A percentile compares a stretch with the other conserved stretches of the same genome.
Conservation (phyloP, 345 rosid species). For the Acer saccharum region DNA sequence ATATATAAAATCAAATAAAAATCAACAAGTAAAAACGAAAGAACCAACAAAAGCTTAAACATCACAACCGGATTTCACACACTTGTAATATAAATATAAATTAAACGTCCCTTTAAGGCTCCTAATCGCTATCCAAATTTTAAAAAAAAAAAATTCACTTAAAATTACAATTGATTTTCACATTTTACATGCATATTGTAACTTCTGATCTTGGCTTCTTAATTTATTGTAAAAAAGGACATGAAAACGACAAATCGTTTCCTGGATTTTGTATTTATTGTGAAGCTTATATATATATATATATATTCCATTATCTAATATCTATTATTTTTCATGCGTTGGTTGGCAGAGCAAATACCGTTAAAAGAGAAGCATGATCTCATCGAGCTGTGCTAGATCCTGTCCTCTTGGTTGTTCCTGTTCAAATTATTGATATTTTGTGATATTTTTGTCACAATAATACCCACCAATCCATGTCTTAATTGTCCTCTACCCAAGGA, state of each 20-base stretch:
- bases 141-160: no score
- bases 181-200: background rate
- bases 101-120: slow-evolving; percentile 17
- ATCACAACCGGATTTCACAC: background rate
- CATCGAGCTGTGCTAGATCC: slow-evolving; percentile 9
- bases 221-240: background rate
- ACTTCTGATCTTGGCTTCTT: no score
- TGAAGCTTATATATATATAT: background rate
- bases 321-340: background rate
- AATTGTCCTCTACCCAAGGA: background rate
- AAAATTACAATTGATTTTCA: background rate
- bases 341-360: background rate
- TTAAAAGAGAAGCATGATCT: background rate
- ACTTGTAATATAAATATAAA: background rate
- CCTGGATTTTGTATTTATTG: background rate
- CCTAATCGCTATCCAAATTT: slow-evolving; percentile 15
- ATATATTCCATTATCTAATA: background rate
- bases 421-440: no score
- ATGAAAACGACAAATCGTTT: background rate
- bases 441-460: background rate
- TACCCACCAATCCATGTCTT: background rate
- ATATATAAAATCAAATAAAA: no score
- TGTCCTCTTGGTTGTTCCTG: background rate
- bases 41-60: slow-evolving; percentile 6
- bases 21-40: slow-evolving; percentile 9